Base-by-base conservation (phyloP, 1,139 yeast species). In the Suhomyces bokatorum region DNA sequence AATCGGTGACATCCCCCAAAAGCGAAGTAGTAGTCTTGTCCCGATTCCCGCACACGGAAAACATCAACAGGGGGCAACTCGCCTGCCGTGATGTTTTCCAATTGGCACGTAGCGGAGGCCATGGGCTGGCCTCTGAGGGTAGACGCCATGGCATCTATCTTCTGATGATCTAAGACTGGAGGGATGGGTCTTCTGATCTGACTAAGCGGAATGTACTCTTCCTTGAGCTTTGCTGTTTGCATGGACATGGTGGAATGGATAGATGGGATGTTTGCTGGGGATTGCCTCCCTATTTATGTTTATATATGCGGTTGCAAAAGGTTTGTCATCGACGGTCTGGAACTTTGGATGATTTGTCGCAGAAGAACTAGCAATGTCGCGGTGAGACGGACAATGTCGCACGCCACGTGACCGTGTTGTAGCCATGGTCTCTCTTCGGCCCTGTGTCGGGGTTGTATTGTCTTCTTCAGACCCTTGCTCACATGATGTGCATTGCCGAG, bases 1-100 rank as follows among this genome's bases (percentile, higher is more conserved):
- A 87, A 82, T 49, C 95, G 64, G 59, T 87, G 95, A 60, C 95
- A 87, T 0, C 95, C 95, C 9, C 95, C 95, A 63, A 87, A 84
- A 2, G 95, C 95, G 67, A 87, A 87, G 58, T 83, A 87, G 60
- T 75, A 77, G 26, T 68, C 74, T 44, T 77, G 65, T 0, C 89
- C 93, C 10, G 75, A 60, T 39, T 85, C 85, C 37, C 83, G 69
- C 2, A 87, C 85, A 35, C 77, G 73, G 52, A 87, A 67, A 0
- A 87, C 90, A 61, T 87, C 96, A 24, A 88, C 75, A 2, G 91
- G 87, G 1, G 93, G 93, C 37, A 85, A 63, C 53, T 83, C 85
- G 0, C 90, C 89, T 0, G 89, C 66, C 0, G 66, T 64, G 11
- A 80, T 79, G 29, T 78, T 72, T 43, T 78, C 81, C 6, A 81